These are phyloP conservation scores for Malassezia nana DNA, from an alignment of 1,284 basidiomycete species.

Conservation along the genomic window DNA sequence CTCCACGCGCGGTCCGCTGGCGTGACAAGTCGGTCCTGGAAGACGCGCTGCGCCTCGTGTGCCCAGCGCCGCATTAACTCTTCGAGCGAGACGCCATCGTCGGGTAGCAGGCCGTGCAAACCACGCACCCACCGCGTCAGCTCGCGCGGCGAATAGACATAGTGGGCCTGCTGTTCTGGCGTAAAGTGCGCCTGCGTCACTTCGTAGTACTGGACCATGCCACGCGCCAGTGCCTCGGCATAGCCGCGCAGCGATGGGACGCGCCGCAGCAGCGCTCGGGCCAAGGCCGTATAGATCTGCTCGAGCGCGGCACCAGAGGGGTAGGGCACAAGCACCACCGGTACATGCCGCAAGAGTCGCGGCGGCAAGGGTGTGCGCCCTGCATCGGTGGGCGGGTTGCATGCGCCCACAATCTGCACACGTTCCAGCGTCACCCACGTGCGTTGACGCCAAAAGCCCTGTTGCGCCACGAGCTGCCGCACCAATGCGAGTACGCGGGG, in stretches of 20 bases:
- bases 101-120: slow-evolving; percentile 89
- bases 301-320: slow-evolving; percentile 92
- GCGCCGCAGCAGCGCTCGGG: slow-evolving; percentile 88
- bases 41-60: slow-evolving; percentile 90
- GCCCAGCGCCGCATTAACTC: slow-evolving; percentile 96
- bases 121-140: slow-evolving; percentile 96
- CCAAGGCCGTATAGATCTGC: slow-evolving; percentile 99
- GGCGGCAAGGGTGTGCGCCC: slow-evolving; percentile 96
- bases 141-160: slow-evolving; percentile 97
- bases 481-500: slow-evolving; percentile 97
- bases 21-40: slow-evolving; percentile 88
- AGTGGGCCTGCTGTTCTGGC: slow-evolving; percentile 90
- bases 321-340: slow-evolving; percentile 99
- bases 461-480: slow-evolving; percentile 86
- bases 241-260: slow-evolving; percentile 85
- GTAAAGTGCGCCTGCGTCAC: slow-evolving; percentile 90
- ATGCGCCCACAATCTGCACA: slow-evolving; percentile 98
- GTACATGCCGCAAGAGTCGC: slow-evolving; percentile 93
- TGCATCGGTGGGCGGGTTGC: slow-evolving; percentile 99
- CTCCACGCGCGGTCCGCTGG: slow-evolving; percentile 60
- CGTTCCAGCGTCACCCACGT: slow-evolving; percentile 95
- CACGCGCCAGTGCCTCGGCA: slow-evolving; percentile 85
- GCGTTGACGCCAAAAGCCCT: slow-evolving; percentile 96
- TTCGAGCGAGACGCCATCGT: slow-evolving; percentile 80
- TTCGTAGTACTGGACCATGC: slow-evolving; percentile 93